These are phyloP conservation scores for Saccharomycopsis fibuligera DNA, from an alignment of 805 yeast species.

Conservation along the genomic window DNA sequence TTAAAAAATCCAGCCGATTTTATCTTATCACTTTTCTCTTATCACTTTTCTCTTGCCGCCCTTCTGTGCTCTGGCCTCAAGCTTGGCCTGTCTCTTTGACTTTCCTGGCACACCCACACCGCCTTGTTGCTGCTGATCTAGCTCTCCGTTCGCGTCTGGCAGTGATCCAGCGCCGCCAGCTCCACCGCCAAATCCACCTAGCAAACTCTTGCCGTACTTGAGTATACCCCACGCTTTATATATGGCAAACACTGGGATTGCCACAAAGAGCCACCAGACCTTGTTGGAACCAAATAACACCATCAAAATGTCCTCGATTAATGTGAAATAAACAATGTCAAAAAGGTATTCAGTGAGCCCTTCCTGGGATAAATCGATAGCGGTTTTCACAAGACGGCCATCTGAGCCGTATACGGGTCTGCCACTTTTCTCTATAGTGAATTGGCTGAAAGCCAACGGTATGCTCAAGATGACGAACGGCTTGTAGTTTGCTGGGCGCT, in stretches of 20 bases:
- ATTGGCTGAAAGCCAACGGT: conserved; percentile 42
- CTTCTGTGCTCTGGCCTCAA: conserved; percentile 13
- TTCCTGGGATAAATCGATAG: conserved; percentile 51
- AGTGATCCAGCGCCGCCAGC: neutral
- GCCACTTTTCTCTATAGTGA: conserved; percentile 51
- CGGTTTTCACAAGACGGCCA: conserved; percentile 44
- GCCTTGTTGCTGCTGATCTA: neutral
- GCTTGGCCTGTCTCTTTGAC: conserved; percentile 13
- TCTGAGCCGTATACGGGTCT: conserved; percentile 43
- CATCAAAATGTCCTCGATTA: conserved; percentile 50
- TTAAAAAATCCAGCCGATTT: no score
- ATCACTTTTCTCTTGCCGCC: conserved; percentile 12
- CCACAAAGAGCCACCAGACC: conserved; percentile 51
- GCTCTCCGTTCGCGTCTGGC: no score
- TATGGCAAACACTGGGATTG: conserved; percentile 23
- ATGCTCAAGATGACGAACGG: conserved; percentile 37
- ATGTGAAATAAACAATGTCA: conserved; percentile 62
- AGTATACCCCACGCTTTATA: conserved; percentile 14
- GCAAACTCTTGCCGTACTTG: neutral
- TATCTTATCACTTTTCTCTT: no score
- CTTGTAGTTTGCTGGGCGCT: conserved; percentile 41
- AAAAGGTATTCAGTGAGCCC: conserved; percentile 72
- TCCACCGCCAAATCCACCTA: neutral
- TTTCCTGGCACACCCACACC: neutral
- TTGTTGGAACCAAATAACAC: conserved; percentile 47